Evolutionary conservation across 768 basidiomycete genomes (phyloP).

Genomic region (Gyrodon lividus): DNA sequence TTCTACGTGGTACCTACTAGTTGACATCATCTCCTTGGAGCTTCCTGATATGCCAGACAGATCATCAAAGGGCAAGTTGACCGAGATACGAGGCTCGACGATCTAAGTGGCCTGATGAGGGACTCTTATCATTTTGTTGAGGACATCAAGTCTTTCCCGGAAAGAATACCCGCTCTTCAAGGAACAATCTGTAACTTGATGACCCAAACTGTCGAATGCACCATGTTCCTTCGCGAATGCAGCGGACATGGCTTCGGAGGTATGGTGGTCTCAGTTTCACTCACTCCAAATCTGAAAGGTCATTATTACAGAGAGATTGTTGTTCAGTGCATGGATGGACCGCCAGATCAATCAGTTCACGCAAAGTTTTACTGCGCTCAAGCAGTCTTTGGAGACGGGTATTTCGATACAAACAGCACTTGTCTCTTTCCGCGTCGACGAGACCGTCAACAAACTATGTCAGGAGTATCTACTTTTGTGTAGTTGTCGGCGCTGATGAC

Average conservation of each 20-base stretch:
- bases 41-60: constrained; percentile 18
- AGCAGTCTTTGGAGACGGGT: constrained; percentile 26
- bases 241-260: constrained; percentile 34
- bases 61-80: constrained; percentile 30
- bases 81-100: constrained; percentile 22
- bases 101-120: constrained; percentile 31
- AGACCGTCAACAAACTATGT: constrained; percentile 27
- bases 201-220: constrained; percentile 37
- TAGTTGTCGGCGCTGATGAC: background rate
- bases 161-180: constrained; percentile 29
- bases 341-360: constrained; percentile 21
- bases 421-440: constrained; percentile 30
- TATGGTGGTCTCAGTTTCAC: constrained; percentile 5
- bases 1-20: constrained; percentile 25
- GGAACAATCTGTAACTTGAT: constrained; percentile 25
- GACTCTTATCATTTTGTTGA: constrained; percentile 34
- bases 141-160: constrained; percentile 24
- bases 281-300: constrained; percentile 7
- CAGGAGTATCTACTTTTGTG: background rate
- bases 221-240: constrained; percentile 37
- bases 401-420: constrained; percentile 23
- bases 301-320: constrained; percentile 14
- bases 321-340: constrained; percentile 18
- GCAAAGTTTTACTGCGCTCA: constrained; percentile 22
- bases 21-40: background rate